Evolutionary conservation across 2,329 filamentous ascomycete species (phyloP).

Genomic region (Fusarium sublunatum): DNA sequence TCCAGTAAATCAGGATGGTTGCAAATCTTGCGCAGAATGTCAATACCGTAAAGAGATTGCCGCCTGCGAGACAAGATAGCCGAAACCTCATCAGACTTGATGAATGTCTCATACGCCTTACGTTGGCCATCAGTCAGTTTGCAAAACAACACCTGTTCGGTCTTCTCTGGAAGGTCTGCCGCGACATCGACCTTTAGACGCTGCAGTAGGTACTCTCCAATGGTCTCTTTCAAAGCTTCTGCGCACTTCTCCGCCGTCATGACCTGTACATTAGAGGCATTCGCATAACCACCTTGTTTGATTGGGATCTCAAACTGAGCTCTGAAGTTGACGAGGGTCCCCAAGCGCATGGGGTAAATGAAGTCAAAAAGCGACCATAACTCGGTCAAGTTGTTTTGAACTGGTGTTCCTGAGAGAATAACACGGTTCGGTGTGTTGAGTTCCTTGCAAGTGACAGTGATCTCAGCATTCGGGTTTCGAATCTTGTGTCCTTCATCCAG

Average conservation of each 20-base stretch:
- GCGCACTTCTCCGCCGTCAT: conserved; percentile 95
- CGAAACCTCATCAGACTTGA: conserved; percentile 86
- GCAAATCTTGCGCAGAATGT: conserved; percentile 93
- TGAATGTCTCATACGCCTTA: conserved; percentile 81
- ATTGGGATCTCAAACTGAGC: conserved; percentile 95
- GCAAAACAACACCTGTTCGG: conserved; percentile 95
- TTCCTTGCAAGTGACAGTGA: conserved; percentile 96
- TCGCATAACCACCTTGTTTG: conserved; percentile 91
- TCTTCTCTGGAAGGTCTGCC: conserved; percentile 93
- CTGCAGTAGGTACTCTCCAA: conserved; percentile 92
- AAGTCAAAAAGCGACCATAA: conserved; percentile 99
- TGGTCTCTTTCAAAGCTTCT: conserved; percentile 91
- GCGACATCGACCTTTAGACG: conserved; percentile 94
- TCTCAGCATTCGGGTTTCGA: conserved; percentile 92
- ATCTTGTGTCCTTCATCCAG: conserved; percentile 99
- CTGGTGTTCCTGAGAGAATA: conserved; percentile 94
- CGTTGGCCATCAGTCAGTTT: conserved; percentile 84
- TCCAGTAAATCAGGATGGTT: conserved; percentile 94
- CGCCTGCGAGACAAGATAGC: conserved; percentile 79
- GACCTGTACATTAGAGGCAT: conserved; percentile 92
- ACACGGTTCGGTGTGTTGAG: conserved; percentile 88
- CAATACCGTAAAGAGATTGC: conserved; percentile 89
- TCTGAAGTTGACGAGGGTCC: conserved; percentile 89
- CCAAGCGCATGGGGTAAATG: conserved; percentile 94
- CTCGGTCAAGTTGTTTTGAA: conserved; percentile 96